phyloP scores from a whole-genome alignment of 2,329 filamentous ascomycete genomes.

The Diplodia mutila region DNA sequence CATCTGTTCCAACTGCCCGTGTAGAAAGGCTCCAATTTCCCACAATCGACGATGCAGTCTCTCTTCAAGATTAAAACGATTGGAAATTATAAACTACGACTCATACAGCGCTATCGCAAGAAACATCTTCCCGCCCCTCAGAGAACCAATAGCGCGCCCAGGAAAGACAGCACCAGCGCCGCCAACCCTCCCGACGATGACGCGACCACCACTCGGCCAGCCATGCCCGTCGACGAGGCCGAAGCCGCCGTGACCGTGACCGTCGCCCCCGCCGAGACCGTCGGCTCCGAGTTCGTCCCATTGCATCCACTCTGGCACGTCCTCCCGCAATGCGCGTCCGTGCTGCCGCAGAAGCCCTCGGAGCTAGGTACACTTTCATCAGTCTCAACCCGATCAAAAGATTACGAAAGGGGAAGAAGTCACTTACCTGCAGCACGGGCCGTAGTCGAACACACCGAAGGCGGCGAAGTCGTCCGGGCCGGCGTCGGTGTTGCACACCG shows the following conservation, averaged over 20 bases:
- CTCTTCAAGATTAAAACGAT: too few relatives aligned
- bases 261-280: background rate
- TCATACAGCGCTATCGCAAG: background rate
- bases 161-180: background rate
- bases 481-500: conserved; percentile 13
- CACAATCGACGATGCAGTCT: too few relatives aligned
- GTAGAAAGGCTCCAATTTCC: too few relatives aligned
- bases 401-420: background rate
- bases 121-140: background rate
- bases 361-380: too few relatives aligned
- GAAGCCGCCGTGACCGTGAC: conserved; percentile 14
- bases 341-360: conserved; percentile 17
- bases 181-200: background rate
- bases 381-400: background rate
- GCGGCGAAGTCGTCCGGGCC: conserved; percentile 7
- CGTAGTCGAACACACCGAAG: conserved; percentile 22
- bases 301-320: conserved; percentile 23
- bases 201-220: background rate
- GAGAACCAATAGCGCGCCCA: background rate
- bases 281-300: background rate
- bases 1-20: too few relatives aligned
- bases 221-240: background rate
- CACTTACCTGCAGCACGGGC: conserved; percentile 20
- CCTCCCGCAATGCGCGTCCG: background rate
- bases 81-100: background rate